These are phyloP conservation scores for Scedosporium boydii DNA, from an alignment of 2,329 filamentous ascomycete species.

Conservation along the genomic window DNA sequence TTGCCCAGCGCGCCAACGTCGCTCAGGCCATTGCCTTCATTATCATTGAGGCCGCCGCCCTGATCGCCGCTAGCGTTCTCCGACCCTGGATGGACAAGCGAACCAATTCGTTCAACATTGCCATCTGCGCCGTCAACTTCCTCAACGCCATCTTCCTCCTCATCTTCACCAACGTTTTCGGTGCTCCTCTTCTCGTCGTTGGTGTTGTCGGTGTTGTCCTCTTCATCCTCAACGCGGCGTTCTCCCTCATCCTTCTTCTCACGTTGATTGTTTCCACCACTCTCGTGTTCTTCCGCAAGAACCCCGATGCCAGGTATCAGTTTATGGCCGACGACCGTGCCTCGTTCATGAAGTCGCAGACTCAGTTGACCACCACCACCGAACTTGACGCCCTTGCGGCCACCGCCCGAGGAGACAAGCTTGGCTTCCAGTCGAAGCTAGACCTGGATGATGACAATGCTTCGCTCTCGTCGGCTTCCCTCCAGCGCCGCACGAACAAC, in stretches of 20 bases:
- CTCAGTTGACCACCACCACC: slow-evolving; percentile 64
- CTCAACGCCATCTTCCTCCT: slow-evolving; percentile 82
- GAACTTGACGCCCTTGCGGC: slow-evolving; percentile 85
- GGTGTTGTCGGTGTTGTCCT: slow-evolving; percentile 85
- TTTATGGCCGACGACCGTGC: slow-evolving; percentile 94
- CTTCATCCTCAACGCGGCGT: slow-evolving; percentile 78
- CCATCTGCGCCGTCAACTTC: slow-evolving; percentile 84
- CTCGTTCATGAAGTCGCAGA: slow-evolving; percentile 95
- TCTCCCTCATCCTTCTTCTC: slow-evolving; percentile 72
- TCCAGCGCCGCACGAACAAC: slow-evolving; percentile 24
- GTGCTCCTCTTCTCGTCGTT: slow-evolving; percentile 70
- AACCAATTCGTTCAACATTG: slow-evolving; percentile 93
- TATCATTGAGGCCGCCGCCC: slow-evolving; percentile 68
- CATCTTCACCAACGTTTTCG: slow-evolving; percentile 80
- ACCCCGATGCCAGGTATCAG: slow-evolving; percentile 90
- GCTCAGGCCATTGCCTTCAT: slow-evolving; percentile 76
- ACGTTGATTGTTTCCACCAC: slow-evolving; percentile 57
- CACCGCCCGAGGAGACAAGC: slow-evolving; percentile 77
- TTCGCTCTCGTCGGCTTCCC: slow-evolving; percentile 27
- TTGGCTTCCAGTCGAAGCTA: slow-evolving; percentile 29
- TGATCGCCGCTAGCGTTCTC: slow-evolving; percentile 70
- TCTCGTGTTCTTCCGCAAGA: slow-evolving; percentile 77
- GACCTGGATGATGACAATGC: slow-evolving; percentile 30
- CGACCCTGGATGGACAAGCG: slow-evolving; percentile 99
- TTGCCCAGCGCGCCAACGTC: slow-evolving; percentile 60